Conservation (phyloP, 2,329 filamentous ascomycete genomes). For the Xylariaceae sp. region DNA sequence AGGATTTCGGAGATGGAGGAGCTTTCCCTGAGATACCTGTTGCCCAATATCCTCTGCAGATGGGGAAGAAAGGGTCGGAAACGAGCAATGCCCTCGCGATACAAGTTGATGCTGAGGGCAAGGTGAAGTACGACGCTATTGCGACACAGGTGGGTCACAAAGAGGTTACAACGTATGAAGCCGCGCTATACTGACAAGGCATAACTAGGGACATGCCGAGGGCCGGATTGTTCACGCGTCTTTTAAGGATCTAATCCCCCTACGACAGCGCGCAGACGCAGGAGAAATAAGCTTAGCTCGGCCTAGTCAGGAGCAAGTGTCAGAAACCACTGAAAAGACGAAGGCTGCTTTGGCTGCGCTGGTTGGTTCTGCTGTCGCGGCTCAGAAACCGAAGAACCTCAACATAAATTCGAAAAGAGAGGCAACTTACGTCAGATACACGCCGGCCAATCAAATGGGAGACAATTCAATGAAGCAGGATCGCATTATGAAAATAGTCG, state of each 20-base stretch:
- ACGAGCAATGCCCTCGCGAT: constrained; percentile 89
- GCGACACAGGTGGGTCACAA: constrained; percentile 60
- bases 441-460: constrained; percentile 96
- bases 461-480: constrained; percentile 86
- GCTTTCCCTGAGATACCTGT: constrained; percentile 94
- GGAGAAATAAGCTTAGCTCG: constrained; percentile 88
- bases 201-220: constrained; percentile 76
- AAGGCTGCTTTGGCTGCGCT: constrained; percentile 83
- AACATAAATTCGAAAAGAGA: constrained; percentile 81
- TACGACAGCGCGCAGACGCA: constrained; percentile 90
- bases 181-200: not conserved
- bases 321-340: constrained; percentile 84
- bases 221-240: constrained; percentile 88
- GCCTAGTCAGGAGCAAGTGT: constrained; percentile 84
- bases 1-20: constrained; percentile 96
- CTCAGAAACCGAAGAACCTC: constrained; percentile 96
- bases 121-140: constrained; percentile 96
- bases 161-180: not conserved
- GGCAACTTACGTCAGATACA: constrained; percentile 93
- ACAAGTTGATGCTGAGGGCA: constrained; percentile 88
- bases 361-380: constrained; percentile 83
- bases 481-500: constrained; percentile 97
- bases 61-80: constrained; percentile 80
- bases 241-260: constrained; percentile 95
- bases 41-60: constrained; percentile 94